These are phyloP conservation scores for Podila epigama DNA, from an alignment of 192 early-diverging fungal genomes.

Conservation along the genomic window DNA sequence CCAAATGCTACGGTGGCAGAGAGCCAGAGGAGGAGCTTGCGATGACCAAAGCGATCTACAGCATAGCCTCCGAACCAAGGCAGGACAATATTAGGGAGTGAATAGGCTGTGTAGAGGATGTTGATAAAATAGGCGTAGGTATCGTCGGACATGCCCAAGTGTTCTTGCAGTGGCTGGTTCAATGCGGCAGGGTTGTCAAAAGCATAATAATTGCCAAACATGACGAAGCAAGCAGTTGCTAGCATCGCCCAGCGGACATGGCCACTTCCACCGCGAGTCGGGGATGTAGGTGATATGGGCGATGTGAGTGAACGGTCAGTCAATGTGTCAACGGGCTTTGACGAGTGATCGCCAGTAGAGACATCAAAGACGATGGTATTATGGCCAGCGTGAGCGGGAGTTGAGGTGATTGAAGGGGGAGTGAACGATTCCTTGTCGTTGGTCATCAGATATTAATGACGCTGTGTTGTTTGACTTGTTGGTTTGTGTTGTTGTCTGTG, in stretches of 20 bases:
- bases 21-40: slow-evolving; percentile 53
- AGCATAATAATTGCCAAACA: slow-evolving; percentile 67
- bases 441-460: no score
- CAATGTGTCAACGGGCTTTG: no score
- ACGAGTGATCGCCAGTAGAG: no score
- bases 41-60: slow-evolving; percentile 57
- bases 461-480: no score
- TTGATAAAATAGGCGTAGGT: slow-evolving; percentile 63
- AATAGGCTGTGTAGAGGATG: slow-evolving; percentile 67
- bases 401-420: no score
- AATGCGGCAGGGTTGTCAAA: slow-evolving; percentile 65
- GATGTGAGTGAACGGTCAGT: neutral
- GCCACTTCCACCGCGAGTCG: neutral
- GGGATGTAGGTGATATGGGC: no score
- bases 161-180: slow-evolving; percentile 60
- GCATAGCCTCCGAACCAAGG: slow-evolving; percentile 67
- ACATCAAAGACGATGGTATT: no score
- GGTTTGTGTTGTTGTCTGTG: no score
- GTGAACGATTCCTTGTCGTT: no score
- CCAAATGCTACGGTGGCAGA: slow-evolving; percentile 55
- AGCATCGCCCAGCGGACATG: slow-evolving; percentile 45
- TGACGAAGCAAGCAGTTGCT: slow-evolving; percentile 47
- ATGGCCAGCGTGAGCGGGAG: no score
- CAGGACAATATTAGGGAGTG: slow-evolving; percentile 71
- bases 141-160: slow-evolving; percentile 53